phyloP scores from a whole-genome alignment of 2,329 filamentous ascomycete species.

The Cordyceps fumosorosea region DNA sequence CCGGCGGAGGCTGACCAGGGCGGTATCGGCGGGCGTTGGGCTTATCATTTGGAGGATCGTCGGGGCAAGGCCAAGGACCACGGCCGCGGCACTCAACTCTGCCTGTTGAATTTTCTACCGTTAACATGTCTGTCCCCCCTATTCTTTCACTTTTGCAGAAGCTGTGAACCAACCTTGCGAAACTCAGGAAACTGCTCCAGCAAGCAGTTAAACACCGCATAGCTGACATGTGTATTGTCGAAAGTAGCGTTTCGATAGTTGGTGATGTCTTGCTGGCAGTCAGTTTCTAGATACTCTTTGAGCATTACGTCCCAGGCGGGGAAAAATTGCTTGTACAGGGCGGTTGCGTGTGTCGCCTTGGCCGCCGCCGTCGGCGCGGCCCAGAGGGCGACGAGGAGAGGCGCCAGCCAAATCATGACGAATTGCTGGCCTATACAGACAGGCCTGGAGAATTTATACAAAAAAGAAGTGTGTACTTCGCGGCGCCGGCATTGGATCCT shows the following conservation, averaged over 20 bases:
- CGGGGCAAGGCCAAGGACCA: not conserved
- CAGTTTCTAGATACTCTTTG: not conserved
- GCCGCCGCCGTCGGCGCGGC: not conserved
- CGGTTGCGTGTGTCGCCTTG: not conserved
- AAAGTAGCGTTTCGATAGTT: constrained; percentile 5
- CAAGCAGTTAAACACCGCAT: not conserved
- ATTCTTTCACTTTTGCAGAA: not conserved
- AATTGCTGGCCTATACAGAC: no score
- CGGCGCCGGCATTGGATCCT: not conserved
- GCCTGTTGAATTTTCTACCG: not conserved
- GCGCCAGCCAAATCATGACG: not conserved
- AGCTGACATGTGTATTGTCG: not conserved
- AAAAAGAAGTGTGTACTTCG: not conserved
- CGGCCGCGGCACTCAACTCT: constrained; percentile 1
- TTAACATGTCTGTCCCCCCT: not conserved
- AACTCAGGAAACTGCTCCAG: constrained; percentile 5
- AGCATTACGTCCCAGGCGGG: constrained; percentile 1
- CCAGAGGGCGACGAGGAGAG: not conserved
- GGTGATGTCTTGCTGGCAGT: not conserved
- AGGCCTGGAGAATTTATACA: not conserved
- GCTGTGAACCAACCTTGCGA: not conserved
- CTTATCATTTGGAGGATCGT: not conserved
- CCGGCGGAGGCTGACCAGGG: not conserved
- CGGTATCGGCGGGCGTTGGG: constrained; percentile 1
- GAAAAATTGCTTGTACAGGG: constrained; percentile 2